phyloP scores from a whole-genome alignment of 2,329 filamentous ascomycete species.

The Aspergillus tanneri region DNA sequence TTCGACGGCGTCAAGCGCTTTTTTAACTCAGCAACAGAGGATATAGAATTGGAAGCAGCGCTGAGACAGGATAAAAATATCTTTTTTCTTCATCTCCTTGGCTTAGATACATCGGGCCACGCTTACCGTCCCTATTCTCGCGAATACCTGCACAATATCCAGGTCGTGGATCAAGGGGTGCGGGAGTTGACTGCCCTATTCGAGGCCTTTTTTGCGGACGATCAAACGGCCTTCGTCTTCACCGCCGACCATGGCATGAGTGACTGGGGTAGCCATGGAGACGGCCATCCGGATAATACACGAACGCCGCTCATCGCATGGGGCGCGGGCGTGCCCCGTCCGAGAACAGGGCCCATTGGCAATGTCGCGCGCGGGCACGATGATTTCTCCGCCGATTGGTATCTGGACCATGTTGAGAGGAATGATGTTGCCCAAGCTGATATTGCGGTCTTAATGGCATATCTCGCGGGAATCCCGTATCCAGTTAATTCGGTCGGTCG shows the following conservation, averaged over 20 bases:
- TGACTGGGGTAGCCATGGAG: constrained; percentile 98
- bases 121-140: constrained; percentile 87
- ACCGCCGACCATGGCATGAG: constrained; percentile 99
- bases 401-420: constrained; percentile 72
- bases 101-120: constrained; percentile 88
- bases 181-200: constrained; percentile 78
- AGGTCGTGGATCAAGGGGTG: constrained; percentile 88
- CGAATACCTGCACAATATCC: constrained; percentile 92
- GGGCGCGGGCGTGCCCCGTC: constrained; percentile 85
- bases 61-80: constrained; percentile 82
- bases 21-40: constrained; percentile 75
- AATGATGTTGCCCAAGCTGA: constrained; percentile 95
- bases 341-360: constrained; percentile 56
- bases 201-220: constrained; percentile 78
- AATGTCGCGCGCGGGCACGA: constrained; percentile 79
- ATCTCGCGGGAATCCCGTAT: constrained; percentile 81
- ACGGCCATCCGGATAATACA: constrained; percentile 96
- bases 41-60: constrained; percentile 69
- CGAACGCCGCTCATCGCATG: constrained; percentile 88
- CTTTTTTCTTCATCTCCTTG: constrained; percentile 92
- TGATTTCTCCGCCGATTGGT: constrained; percentile 88
- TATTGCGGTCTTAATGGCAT: constrained; percentile 92
- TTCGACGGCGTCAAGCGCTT: constrained; percentile 89
- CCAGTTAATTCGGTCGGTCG: constrained; percentile 96
- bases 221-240: constrained; percentile 90